Percentiles rank a stretch among this genome's conserved stretches.
Conservation (phyloP, 1,139 yeast species). For the Taphrina communis region DNA sequence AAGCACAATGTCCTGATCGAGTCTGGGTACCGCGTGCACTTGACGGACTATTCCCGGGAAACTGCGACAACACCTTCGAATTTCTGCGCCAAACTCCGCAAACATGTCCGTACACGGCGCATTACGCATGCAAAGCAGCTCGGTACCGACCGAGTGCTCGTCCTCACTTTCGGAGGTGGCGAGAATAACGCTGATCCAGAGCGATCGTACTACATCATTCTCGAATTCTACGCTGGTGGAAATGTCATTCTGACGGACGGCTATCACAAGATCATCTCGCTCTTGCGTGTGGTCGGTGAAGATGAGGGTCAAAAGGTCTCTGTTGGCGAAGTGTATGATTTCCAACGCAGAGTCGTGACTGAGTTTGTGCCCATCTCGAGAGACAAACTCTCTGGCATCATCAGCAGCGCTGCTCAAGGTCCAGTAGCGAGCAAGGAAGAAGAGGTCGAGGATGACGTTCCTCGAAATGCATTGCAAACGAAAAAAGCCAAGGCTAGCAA, state of each 20-base stretch:
- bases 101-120: conserved; percentile 81
- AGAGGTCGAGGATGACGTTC: conserved; percentile 26
- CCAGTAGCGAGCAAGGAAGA: conserved; percentile 16
- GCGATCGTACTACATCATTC: conserved; percentile 64
- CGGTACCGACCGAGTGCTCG: conserved; percentile 77
- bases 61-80: conserved; percentile 82
- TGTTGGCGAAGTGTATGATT: conserved; percentile 71
- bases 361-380: conserved; percentile 38
- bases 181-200: conserved; percentile 48
- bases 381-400: conserved; percentile 24
- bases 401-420: conserved; percentile 10
- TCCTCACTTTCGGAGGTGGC: conserved; percentile 77
- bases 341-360: conserved; percentile 50
- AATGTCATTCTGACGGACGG: conserved; percentile 79
- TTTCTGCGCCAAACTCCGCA: conserved; percentile 78
- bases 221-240: conserved; percentile 95
- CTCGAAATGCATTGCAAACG: conserved; percentile 22
- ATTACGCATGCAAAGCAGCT: conserved; percentile 75
- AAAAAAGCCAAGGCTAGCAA: conserved; percentile 24
- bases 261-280: conserved; percentile 67
- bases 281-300: conserved; percentile 72
- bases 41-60: conserved; percentile 80
- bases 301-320: conserved; percentile 72
- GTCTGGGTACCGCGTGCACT: conserved; percentile 81
- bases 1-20: conserved; percentile 78